These are phyloP conservation scores for Aristolochia californica DNA, from an alignment of 164 flowering plant species.

Conservation along the genomic window DNA sequence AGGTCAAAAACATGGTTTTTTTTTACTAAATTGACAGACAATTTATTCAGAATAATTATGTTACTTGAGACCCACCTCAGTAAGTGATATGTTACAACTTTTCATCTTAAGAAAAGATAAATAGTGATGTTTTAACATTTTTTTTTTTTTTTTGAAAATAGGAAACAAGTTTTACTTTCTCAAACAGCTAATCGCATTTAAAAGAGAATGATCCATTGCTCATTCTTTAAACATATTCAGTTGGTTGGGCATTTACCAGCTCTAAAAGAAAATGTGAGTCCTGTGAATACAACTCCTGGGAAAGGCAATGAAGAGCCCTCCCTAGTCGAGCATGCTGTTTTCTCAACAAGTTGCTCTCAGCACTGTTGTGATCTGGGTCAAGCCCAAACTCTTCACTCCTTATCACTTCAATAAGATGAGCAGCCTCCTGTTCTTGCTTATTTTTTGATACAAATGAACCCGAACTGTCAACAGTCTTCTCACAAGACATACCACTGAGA, in stretches of 20 bases:
- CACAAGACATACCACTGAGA: constrained; percentile 11
- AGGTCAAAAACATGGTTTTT: too few species aligned
- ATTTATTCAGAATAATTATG: too few species aligned
- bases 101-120: too few species aligned
- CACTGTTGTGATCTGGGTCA: constrained; percentile 35
- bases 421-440: constrained; percentile 27
- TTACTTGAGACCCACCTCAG: too few species aligned
- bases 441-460: constrained; percentile 3
- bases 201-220: too few species aligned
- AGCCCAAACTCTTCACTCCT: constrained; percentile 94
- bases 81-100: too few species aligned
- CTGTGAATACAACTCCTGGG: constrained; percentile 89
- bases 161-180: too few species aligned
- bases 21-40: too few species aligned
- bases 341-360: constrained; percentile 50
- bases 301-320: constrained; percentile 90
- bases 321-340: constrained; percentile 98
- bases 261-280: constrained; percentile 98
- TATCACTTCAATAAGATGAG: constrained; percentile 55
- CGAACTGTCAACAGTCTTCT: constrained; percentile 6
- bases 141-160: too few species aligned
- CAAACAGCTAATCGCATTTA: too few species aligned
- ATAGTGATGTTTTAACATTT: too few species aligned
- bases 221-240: too few species aligned
- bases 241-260: constrained; percentile 40